Evolutionary conservation across 441 rosid species (phyloP), one percentile per base, ranked within the genome.

Genomic region (Metrosideros polymorpha): DNA sequence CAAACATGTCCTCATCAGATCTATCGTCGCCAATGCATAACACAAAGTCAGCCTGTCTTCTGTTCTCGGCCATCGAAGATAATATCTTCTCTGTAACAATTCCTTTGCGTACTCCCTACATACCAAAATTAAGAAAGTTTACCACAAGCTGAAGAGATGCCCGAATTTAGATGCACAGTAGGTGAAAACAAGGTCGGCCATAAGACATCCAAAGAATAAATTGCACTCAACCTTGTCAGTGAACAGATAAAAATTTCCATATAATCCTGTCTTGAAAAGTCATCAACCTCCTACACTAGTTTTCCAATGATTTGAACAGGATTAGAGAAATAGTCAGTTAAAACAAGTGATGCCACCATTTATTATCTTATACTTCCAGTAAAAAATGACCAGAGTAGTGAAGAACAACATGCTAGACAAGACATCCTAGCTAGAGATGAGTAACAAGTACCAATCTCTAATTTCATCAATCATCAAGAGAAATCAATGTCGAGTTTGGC

Each of bases 1-100:
- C 95, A 91, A 95, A 95, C 97, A 95, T 95, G 87, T 95, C 95
- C 89, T 95, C 97, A 84, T 95, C 95, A 25, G 95, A 95, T 91
- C 97, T 91, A 87, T 95, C 97, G 45, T 95, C 97, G 6, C 97
- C 97, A n/a, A 95, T 91, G 84, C 97, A 95, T 85, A 95, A 86
- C 50, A 95, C 94, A 84, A 94, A 95, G 90, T 95, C 96, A 49
- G 92, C 92, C 45, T 59, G 90, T 85, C 83, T 91, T 76, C 92
- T 92, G 3, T 57, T 87, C 85, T 85, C 92, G 5, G 91, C 87
- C 97, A 94, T 90, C 55, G 91, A 57, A 45, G 93, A n/a, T 85
- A 94, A 92, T 79, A 95, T 92, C 90, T 89, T 94, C 63, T 94
- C 96, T 8, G 93, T 92, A 25, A 92, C 94, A 47, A 90, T 3